These are phyloP conservation scores for Hydrangea macrophylla DNA, from an alignment of 148 eudicot genomes.

Conservation along the genomic window DNA sequence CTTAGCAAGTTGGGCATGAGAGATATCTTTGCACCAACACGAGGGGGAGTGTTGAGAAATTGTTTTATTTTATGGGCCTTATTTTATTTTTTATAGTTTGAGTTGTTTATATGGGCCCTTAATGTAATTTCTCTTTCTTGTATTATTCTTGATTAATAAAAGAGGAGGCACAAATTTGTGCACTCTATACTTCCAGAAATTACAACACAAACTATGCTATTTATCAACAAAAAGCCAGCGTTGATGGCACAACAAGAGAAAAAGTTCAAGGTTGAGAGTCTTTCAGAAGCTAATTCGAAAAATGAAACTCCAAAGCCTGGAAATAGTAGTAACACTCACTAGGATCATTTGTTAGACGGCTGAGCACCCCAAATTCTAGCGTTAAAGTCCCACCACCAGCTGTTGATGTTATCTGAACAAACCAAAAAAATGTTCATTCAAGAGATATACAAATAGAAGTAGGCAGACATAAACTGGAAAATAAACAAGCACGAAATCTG, in stretches of 20 bases:
- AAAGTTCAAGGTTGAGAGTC: background rate
- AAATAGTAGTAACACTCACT: constrained; percentile 38
- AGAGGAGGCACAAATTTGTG: too few species aligned
- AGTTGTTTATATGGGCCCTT: too few species aligned
- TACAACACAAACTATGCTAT: background rate
- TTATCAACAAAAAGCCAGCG: background rate
- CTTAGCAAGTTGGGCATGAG: too few species aligned
- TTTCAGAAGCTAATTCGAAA: background rate
- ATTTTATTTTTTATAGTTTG: too few species aligned
- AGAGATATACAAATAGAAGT: background rate
- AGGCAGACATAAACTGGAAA: background rate
- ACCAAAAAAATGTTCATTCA: constrained; percentile 6
- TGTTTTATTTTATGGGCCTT: too few species aligned
- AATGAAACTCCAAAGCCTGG: background rate
- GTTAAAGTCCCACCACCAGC: constrained; percentile 99
- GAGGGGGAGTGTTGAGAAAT: too few species aligned
- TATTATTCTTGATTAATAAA: too few species aligned
- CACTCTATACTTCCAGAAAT: too few species aligned
- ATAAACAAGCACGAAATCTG: background rate
- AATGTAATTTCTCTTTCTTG: too few species aligned
- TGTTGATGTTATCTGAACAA: constrained; percentile 86
- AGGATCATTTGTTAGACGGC: constrained; percentile 87
- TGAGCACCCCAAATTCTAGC: constrained; percentile 91
- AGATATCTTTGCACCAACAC: too few species aligned
- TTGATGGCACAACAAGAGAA: background rate